Base-by-base conservation (phyloP, 768 basidiomycete species). In the Albatrellus ellisii region DNA sequence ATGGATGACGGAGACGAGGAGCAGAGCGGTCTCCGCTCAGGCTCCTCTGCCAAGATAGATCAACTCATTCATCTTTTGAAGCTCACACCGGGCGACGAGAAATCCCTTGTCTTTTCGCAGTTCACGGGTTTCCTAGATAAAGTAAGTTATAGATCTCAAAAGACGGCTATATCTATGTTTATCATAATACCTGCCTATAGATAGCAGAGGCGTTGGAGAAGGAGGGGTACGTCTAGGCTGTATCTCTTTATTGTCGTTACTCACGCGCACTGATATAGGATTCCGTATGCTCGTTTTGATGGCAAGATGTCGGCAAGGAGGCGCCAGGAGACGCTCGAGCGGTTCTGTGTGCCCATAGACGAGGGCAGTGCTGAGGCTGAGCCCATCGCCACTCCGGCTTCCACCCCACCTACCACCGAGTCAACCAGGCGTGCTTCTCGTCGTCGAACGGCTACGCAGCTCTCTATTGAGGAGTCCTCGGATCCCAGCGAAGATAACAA, bases 81-180 rank as follows among this genome's bases (percentile, higher is more conserved):
- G 46, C 58, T 89, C 10, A 82, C 75, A 4, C 82, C 83, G 0
- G 46, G 51, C 3, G 70, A 66, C 1, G 82, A 88, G 47, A 92
- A 92, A 58, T 80, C 81, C 2, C 63, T 92, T 2, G 86, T 92
- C 1, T 92, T 92, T 55, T 88, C 84, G 2, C 89, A 92, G 52
- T 92, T 90, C 53, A 92, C 87, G 3, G 72, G 75, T 2, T 90
- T 87, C 61, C 58, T 90, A 41, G 79, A 86, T 62, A 81, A 86
- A 64, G 86, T 80, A 46, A 37, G 48, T 20, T 6, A 41, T 21
- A n/a, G 12, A 17, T 11, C 6, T 3, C 8, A 35, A 38, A 18
- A 35, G 27, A 12, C 42, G 17, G 7, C n/a, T 8, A 8, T 22
- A 6, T 11, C 10, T 33, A 34, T 15, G 29, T 15, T n/a, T n/a